Percentiles rank a stretch among this genome's conserved stretches.
Conservation (phyloP, 306 rosid genomes). For the Begonia masoniana region DNA sequence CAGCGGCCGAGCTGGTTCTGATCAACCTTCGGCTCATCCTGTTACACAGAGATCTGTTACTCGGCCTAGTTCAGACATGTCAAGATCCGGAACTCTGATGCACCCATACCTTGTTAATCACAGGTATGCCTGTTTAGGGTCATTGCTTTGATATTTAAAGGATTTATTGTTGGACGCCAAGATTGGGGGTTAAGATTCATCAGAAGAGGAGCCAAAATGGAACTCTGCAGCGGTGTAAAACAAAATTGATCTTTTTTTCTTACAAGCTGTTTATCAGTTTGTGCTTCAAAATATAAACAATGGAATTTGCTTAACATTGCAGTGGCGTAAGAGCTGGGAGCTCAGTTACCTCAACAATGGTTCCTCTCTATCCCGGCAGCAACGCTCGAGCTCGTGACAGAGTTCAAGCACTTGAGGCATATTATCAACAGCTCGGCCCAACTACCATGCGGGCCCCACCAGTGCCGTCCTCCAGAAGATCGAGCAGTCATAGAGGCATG, state of each 20-base stretch:
- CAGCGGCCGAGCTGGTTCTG: slow-evolving; percentile 37
- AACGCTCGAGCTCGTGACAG: slow-evolving; percentile 89
- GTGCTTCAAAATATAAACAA: slow-evolving; percentile 2
- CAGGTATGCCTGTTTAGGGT: too few relatives aligned
- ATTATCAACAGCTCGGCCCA: slow-evolving; percentile 80
- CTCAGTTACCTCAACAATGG: slow-evolving; percentile 77
- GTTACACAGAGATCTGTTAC: slow-evolving; percentile 56
- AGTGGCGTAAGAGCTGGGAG: slow-evolving; percentile 76
- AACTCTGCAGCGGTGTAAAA: too few relatives aligned
- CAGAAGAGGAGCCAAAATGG: too few relatives aligned
- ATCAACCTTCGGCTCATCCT: slow-evolving; percentile 47
- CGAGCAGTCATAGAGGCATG: slow-evolving; percentile 55
- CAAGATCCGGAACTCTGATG: slow-evolving; percentile 64
- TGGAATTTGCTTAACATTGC: slow-evolving; percentile 25
- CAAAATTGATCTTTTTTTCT: too few relatives aligned
- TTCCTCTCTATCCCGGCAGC: slow-evolving; percentile 91
- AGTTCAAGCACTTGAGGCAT: slow-evolving; percentile 95
- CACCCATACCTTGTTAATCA: slow-evolving; percentile 73
- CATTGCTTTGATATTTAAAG: too few relatives aligned
- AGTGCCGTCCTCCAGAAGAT: slow-evolving; percentile 46
- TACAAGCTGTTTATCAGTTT: background rate
- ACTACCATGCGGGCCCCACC: slow-evolving; percentile 44
- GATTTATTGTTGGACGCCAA: too few relatives aligned
- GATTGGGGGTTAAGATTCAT: too few relatives aligned
- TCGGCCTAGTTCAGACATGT: slow-evolving; percentile 47